Evolutionary conservation across 129 eudicot species (phyloP).

Genomic region (Lactuca sativa): DNA sequence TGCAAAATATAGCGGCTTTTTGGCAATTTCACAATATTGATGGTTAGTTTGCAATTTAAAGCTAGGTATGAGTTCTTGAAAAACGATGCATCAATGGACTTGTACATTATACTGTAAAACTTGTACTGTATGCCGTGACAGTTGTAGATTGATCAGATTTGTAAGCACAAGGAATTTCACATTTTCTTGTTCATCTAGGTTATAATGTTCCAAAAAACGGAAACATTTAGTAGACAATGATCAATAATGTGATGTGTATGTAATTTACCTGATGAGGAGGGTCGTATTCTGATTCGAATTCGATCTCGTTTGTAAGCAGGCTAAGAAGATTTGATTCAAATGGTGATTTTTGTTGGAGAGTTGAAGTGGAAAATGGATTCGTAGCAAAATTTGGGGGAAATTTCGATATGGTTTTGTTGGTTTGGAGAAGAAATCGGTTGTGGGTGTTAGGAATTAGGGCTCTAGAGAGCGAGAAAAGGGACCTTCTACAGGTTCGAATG

Average conservation of each 20-base stretch:
- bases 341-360: slow-evolving; percentile 25
- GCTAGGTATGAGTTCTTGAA: not conserved
- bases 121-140: too few relatives aligned
- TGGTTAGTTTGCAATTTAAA: too few relatives aligned
- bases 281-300: slow-evolving; percentile 26
- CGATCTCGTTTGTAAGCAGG: slow-evolving; percentile 29
- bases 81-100: not conserved
- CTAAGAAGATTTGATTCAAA: slow-evolving; percentile 33
- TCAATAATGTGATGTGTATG: not conserved
- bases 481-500: slow-evolving; percentile 17
- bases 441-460: slow-evolving; percentile 23
- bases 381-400: slow-evolving; percentile 15
- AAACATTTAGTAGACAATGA: not conserved
- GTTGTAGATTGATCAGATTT: not conserved
- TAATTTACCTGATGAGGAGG: slow-evolving; percentile 26
- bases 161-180: not conserved
- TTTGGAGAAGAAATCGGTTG: slow-evolving; percentile 16
- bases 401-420: slow-evolving; percentile 2
- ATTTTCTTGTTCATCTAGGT: not conserved
- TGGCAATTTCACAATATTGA: too few relatives aligned
- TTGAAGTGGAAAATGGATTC: slow-evolving; percentile 17
- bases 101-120: too few relatives aligned
- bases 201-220: not conserved
- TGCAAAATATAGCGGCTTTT: too few relatives aligned
- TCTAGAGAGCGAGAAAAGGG: slow-evolving; percentile 11